Evolutionary conservation across 257 asterid genomes (phyloP), one percentile per base, ranked within the genome.

Genomic region (Gentiana dahurica): DNA sequence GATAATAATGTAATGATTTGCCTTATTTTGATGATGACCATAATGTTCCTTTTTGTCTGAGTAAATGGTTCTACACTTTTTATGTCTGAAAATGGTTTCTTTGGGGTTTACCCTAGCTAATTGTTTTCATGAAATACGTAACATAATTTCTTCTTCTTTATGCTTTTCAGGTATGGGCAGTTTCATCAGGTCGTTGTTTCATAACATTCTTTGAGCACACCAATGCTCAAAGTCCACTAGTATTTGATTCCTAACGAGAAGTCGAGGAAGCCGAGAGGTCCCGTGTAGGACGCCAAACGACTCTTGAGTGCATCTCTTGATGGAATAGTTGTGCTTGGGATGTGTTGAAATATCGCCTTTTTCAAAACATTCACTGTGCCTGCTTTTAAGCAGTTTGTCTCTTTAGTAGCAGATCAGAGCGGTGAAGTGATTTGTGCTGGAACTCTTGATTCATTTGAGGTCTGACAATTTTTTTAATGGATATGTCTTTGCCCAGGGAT

Each of bases 371-470:
- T 92, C 67, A 95, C 90, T 12, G 78, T 95, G 58, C 97, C 97
- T 51, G 83, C 94, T 2, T 81, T 94, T 53, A 92, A 85, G 72
- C 98, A 92, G 68, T 92, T 92, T 70, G 97, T 87, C 59, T 92
- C 98, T 61, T 73, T 92, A 69, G 93, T 93, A 8, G 59, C 95
- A 45, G 98, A 92, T 79, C 93, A 83, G 83, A 85, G 97, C 62
- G 97, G 98, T 66, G 98, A 92, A 80, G 95, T 92, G 64, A 88
- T 87, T 62, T 88, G 97, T 74, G 97, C 98, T 34, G 98, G 98
- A 67, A 92, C 98, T 65, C 87, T 87, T 38, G 98, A 92, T 79
- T 88, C 97, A 47, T 92, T 92, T 68, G 98, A 92, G 97, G 98
- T 92, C 8, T 59, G 57, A 61, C 63, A 59, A 58, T 53, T 58